Evolutionary conservation across 2,329 filamentous ascomycete species (phyloP).

Genomic region (Malbranchea cinnamomea): DNA sequence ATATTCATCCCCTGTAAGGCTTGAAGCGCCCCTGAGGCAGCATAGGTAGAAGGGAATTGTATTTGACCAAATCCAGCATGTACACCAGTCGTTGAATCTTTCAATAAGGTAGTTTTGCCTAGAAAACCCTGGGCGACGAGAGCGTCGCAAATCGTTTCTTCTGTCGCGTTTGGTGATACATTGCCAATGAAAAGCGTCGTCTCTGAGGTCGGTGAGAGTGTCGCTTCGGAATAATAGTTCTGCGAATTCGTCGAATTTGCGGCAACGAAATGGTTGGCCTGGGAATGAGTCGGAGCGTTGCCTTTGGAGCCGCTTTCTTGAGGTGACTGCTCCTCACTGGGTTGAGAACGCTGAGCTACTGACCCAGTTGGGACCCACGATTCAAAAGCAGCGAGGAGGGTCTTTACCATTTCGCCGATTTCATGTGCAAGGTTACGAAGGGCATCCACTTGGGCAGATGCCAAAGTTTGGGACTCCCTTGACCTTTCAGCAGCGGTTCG

Average conservation of each 20-base stretch:
- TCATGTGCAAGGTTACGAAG: constrained; percentile 28
- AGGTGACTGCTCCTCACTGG: no score
- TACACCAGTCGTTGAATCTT: constrained; percentile 18
- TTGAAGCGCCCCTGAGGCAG: constrained; percentile 22
- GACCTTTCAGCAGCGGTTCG: constrained; percentile 22
- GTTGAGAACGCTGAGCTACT: no score
- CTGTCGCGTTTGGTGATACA: constrained; percentile 23
- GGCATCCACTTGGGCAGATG: constrained; percentile 22
- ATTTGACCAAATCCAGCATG: constrained; percentile 29
- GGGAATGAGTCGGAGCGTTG: no score
- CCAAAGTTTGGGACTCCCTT: constrained; percentile 21
- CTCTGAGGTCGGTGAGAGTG: no score
- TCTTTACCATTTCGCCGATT: constrained; percentile 24
- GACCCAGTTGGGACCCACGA: constrained; percentile 1
- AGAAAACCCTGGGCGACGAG: constrained; percentile 24
- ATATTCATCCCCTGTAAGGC: constrained; percentile 23
- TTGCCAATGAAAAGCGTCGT: constrained; percentile 26
- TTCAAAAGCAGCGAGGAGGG: constrained; percentile 24
- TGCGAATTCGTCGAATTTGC: no score
- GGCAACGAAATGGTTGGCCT: no score
- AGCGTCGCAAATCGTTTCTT: constrained; percentile 21
- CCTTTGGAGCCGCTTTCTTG: no score
- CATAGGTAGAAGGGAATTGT: constrained; percentile 20
- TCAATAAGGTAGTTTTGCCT: constrained; percentile 21
- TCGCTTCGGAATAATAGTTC: no score